These are phyloP conservation scores for Cordyceps fumosorosea DNA, from an alignment of 2,329 filamentous ascomycete species.

Conservation along the genomic window DNA sequence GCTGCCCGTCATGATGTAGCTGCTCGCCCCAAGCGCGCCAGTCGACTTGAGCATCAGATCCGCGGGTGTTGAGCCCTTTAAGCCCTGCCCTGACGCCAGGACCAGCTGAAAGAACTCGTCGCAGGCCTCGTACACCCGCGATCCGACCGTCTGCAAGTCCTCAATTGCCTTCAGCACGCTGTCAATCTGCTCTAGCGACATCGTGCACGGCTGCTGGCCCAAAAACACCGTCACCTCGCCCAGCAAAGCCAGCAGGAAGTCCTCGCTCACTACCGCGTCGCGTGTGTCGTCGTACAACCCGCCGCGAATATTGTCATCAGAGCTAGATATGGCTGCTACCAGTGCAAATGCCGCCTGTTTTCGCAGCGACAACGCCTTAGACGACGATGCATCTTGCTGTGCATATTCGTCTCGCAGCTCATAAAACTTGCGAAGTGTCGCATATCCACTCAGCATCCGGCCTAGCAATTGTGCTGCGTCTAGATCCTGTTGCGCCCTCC, in stretches of 20 bases:
- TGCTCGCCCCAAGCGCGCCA: slow-evolving; percentile 47
- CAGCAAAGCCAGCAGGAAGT: slow-evolving; percentile 75
- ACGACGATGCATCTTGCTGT: slow-evolving; percentile 22
- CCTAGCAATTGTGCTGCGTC: slow-evolving; percentile 80
- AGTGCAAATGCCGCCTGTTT: slow-evolving; percentile 67
- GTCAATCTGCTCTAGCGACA: slow-evolving; percentile 68
- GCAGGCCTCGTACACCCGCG: slow-evolving; percentile 65
- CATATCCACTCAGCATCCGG: slow-evolving; percentile 84
- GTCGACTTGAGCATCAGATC: slow-evolving; percentile 58
- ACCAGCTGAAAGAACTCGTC: slow-evolving; percentile 74
- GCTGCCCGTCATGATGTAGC: slow-evolving; percentile 66
- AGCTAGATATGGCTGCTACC: slow-evolving; percentile 75
- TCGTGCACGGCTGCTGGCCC: slow-evolving; percentile 45
- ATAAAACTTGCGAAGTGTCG: slow-evolving; percentile 84
- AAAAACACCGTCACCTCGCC: slow-evolving; percentile 79
- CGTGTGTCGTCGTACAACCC: slow-evolving; percentile 77
- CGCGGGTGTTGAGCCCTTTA: slow-evolving; percentile 55
- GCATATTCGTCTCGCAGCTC: slow-evolving; percentile 62
- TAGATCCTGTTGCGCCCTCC: slow-evolving; percentile 66
- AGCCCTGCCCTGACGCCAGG: slow-evolving; percentile 60
- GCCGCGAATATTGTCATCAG: slow-evolving; percentile 84
- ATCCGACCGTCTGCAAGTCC: slow-evolving; percentile 69
- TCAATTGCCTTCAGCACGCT: slow-evolving; percentile 70
- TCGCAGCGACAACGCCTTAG: slow-evolving; percentile 52
- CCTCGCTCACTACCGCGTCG: slow-evolving; percentile 79